Base-by-base conservation (phyloP, 225 moss, liverwort and hornwort species). In the Thuidium tamariscinum region DNA sequence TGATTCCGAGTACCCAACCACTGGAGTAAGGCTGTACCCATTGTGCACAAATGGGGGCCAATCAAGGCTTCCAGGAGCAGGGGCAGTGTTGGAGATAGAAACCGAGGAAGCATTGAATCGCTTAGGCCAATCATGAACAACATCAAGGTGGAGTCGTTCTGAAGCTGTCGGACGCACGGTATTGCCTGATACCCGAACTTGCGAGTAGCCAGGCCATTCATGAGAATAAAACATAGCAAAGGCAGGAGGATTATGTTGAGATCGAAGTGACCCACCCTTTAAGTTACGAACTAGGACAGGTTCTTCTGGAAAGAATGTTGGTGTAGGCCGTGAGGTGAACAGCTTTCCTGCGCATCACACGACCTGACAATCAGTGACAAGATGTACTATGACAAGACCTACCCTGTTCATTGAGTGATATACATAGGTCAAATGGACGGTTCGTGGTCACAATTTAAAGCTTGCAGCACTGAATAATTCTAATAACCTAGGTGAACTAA, bases 141-240 rank as follows among this genome's bases (percentile, higher is more conserved):
- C 95, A 90, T 97, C 97, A 68, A 97, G 87, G 79, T 95, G 97
- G 76, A 97, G 92, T 91, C 97, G 94, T 80, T 95, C 97, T 78
- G 95, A 92, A 70, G 97, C 95, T 85, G 93, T 95, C 59, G 95
- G 95, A 76, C 91, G 95, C 91, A 92, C 93, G 73, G 89, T 89
- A 63, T 89, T 92, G 61, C 95, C 94, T 82, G 95, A 94, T 76
- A 95, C 90, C 71, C 95, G 91, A 80, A 94, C 92, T 86, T 95
- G 95, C 74, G 91, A 91, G 66, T 94, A 95, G 42, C 95, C 94
- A 84, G 95, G 97, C 95, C 97, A 97, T 89, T 97, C 97, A 90
- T 97, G 97, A 77, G 97, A 87, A 84, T 85, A 89, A 87, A 93
- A 88, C 91, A 89, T 89, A 77, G 95, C 89, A 90, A 95, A 92